These are phyloP conservation scores for Diospyros lotus DNA, from an alignment of 148 eudicot species.

Conservation along the genomic window DNA sequence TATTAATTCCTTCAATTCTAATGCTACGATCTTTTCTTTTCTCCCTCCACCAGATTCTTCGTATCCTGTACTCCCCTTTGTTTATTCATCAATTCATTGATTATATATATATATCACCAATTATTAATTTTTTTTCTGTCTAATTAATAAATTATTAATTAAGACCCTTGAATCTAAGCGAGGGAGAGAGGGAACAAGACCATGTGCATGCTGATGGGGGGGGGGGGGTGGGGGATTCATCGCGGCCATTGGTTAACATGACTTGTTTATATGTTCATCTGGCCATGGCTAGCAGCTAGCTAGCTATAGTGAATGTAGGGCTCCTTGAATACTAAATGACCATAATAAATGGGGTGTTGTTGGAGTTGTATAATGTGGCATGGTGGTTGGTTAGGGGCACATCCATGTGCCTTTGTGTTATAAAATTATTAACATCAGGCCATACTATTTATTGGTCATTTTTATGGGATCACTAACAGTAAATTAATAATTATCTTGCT, in stretches of 20 bases:
- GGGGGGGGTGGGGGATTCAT: no score
- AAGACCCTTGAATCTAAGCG: slow-evolving; percentile 10
- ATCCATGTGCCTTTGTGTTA: slow-evolving; percentile 7
- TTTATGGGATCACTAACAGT: not conserved
- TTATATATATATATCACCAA: no score
- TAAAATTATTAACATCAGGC: no score
- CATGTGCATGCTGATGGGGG: slow-evolving; percentile 36
- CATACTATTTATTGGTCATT: not conserved
- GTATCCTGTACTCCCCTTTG: slow-evolving; percentile 13
- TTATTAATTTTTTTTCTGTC: not conserved
- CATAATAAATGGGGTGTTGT: not conserved
- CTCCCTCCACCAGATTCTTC: slow-evolving; percentile 18
- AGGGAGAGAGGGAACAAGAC: slow-evolving; percentile 29
- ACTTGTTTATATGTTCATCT: no score
- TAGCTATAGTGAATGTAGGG: not conserved
- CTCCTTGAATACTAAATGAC: not conserved
- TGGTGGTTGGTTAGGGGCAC: slow-evolving; percentile 16
- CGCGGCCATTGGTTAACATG: slow-evolving; percentile 6
- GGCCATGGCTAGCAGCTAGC: no score
- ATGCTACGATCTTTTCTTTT: slow-evolving; percentile 5
- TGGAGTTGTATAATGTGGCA: slow-evolving; percentile 5
- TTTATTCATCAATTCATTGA: slow-evolving; percentile 16
- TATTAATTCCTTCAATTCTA: slow-evolving; percentile 16
- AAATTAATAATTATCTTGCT: not conserved
- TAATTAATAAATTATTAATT: not conserved